A percentile compares a stretch with the other conserved stretches of the same genome.
Conservation (phyloP, 176 grass and related monocot genomes). For the Olyra latifolia region DNA sequence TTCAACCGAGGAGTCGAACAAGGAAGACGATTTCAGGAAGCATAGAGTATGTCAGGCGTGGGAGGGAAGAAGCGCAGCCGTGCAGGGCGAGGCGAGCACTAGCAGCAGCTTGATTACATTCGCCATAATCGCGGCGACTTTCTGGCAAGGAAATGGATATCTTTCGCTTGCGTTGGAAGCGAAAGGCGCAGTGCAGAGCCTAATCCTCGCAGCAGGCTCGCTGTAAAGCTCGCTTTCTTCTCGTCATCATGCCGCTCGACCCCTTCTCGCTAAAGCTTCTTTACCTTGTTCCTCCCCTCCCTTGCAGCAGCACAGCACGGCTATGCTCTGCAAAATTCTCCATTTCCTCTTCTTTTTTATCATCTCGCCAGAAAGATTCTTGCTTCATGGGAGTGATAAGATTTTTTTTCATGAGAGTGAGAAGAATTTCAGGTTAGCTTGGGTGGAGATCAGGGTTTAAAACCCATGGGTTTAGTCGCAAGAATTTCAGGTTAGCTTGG, state of each 20-base stretch:
- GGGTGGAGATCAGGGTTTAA: background rate
- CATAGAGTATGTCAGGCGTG: background rate
- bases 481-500: background rate
- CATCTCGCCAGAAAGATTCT: background rate
- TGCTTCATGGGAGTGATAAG: background rate
- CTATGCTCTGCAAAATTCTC: background rate
- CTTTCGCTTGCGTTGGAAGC: constrained; percentile 32
- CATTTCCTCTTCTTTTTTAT: background rate
- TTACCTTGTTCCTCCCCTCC: background rate
- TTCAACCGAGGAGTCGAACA: background rate
- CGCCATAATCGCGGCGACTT: background rate
- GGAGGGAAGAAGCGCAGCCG: too few species aligned
- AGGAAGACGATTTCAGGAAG: background rate
- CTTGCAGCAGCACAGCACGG: background rate
- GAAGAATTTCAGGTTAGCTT: background rate
- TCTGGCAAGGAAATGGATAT: background rate
- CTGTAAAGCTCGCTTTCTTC: background rate
- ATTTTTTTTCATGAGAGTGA: background rate
- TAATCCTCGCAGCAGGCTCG: background rate
- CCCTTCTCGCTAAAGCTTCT: background rate
- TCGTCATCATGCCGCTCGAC: background rate
- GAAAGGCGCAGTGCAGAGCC: background rate
- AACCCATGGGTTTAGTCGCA: background rate
- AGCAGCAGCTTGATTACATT: background rate
- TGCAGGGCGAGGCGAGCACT: too few species aligned